These are phyloP conservation scores for Coccinonectria pachysandricola DNA, from an alignment of 2,329 filamentous ascomycete genomes.

Conservation along the genomic window DNA sequence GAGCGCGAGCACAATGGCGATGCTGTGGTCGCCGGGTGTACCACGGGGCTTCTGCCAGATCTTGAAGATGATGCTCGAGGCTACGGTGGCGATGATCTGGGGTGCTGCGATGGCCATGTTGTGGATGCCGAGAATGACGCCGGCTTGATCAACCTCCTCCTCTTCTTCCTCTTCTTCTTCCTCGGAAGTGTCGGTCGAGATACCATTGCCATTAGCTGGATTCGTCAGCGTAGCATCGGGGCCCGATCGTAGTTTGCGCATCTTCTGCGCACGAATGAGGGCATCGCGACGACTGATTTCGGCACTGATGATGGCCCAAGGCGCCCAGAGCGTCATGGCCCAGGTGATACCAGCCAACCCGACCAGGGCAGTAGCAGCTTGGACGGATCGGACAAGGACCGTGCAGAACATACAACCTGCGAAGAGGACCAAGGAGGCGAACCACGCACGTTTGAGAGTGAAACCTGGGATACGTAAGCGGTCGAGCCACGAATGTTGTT, in stretches of 20 bases:
- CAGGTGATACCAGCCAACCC: conserved; percentile 80
- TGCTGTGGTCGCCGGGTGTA: conserved; percentile 73
- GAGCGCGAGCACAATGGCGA: conserved; percentile 76
- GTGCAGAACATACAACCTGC: conserved; percentile 73
- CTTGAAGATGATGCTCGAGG: conserved; percentile 76
- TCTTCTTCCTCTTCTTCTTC: conserved; percentile 27
- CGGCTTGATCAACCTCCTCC: conserved; percentile 65
- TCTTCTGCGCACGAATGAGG: conserved; percentile 29
- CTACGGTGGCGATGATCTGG: conserved; percentile 80
- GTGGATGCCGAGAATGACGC: conserved; percentile 87
- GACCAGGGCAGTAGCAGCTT: conserved; percentile 65
- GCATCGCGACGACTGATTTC: conserved; percentile 81
- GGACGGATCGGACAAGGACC: conserved; percentile 62
- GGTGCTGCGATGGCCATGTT: conserved; percentile 90
- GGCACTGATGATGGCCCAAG: conserved; percentile 87
- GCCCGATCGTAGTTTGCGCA: conserved; percentile 11
- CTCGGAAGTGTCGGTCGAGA: conserved; percentile 5
- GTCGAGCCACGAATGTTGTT: conserved; percentile 38
- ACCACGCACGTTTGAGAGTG: conserved; percentile 81
- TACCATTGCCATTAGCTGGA: too few relatives aligned
- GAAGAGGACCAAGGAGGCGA: conserved; percentile 77
- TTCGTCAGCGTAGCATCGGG: conserved; percentile 5
- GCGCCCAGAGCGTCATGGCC: conserved; percentile 89
- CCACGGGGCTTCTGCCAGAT: conserved; percentile 80
- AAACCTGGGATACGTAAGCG: conserved; percentile 68